These are phyloP conservation scores for Serendipita sp. DNA, from an alignment of 768 basidiomycete genomes.

Conservation along the genomic window DNA sequence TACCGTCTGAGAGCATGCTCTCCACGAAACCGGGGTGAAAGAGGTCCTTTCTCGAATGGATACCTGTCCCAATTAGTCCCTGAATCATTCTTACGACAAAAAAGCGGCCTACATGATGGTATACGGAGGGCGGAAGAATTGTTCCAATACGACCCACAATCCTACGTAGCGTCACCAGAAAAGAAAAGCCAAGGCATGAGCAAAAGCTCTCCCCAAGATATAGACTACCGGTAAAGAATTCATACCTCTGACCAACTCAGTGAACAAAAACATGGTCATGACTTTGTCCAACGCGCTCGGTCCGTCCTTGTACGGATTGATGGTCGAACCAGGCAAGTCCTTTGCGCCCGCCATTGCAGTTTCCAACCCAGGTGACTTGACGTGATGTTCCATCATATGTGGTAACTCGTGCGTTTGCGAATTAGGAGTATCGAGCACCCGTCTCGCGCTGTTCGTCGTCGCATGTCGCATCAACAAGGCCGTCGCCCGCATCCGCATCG, in stretches of 20 bases:
- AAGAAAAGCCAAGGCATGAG: neutral
- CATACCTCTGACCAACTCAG: slow-evolving; percentile 90
- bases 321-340: slow-evolving; percentile 16
- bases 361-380: neutral
- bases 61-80: slow-evolving; percentile 33
- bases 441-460: neutral
- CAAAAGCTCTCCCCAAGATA: neutral
- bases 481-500: neutral
- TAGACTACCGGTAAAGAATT: too few species aligned
- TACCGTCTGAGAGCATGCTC: slow-evolving; percentile 95
- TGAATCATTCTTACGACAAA: neutral
- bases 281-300: slow-evolving; percentile 93
- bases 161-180: slow-evolving; percentile 37
- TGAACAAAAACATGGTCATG: slow-evolving; percentile 93
- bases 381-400: neutral
- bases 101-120: slow-evolving; percentile 52
- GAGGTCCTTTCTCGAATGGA: slow-evolving; percentile 94
- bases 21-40: slow-evolving; percentile 95
- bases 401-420: neutral
- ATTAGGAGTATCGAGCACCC: neutral
- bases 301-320: slow-evolving; percentile 59
- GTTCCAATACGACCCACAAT: slow-evolving; percentile 93
- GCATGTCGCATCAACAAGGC: neutral
- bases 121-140: slow-evolving; percentile 89
- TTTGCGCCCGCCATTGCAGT: neutral